Evolutionary conservation across 495 filamentous ascomycete genomes (phyloP), one percentile per base, ranked within the genome.

Genomic region (Penicillium odoratum): DNA sequence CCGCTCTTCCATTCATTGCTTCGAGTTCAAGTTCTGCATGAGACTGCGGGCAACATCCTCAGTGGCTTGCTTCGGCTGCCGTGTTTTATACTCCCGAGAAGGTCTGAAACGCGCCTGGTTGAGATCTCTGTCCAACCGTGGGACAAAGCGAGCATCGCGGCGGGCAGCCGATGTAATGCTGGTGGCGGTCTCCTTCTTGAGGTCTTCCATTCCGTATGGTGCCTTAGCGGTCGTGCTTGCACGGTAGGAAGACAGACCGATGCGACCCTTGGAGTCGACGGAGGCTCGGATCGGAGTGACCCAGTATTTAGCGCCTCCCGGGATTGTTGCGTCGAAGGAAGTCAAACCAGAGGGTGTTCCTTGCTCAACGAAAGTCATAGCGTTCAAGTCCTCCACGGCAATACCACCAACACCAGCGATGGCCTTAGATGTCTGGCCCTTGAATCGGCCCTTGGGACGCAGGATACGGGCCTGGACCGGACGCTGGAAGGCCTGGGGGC

Each of bases 401-500:
- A 84, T 74, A 69, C 81, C 81, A 70, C 68, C 80, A 30, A 84
- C 64, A 70, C 81, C 79, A 18, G 80, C 68, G 48, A 80, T 67
- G 28, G 78, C 76, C 50, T 68, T 71, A 7, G 61, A 58, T 55
- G 52, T 57, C 15, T 61, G 61, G 45, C 69, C 66, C 64, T 67
- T 73, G 60, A 75, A 74, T 45, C 66, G 58, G 49, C 73, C 73
- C 71, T 73, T 79, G 1, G 71, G 70, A 28, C 69, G 66, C 57
- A 97, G 55, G 31, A 95, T 78, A 55, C 94, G 83, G 3, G 88
- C 88, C 66, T 83, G 72, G 3, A 94, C 79, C 0, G 90, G 83
- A 8, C 84, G 62, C 56, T 82, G 80, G 36, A 75, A 62, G 13
- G 74, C 73, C 66, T 91, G 89, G 7, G 92, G 93, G 4, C 94